Percentiles rank a stretch among this genome's conserved stretches.
phyloP scores from a whole-genome alignment of 2,329 filamentous ascomycete genomes.

The Trichoderma endophyticum region DNA sequence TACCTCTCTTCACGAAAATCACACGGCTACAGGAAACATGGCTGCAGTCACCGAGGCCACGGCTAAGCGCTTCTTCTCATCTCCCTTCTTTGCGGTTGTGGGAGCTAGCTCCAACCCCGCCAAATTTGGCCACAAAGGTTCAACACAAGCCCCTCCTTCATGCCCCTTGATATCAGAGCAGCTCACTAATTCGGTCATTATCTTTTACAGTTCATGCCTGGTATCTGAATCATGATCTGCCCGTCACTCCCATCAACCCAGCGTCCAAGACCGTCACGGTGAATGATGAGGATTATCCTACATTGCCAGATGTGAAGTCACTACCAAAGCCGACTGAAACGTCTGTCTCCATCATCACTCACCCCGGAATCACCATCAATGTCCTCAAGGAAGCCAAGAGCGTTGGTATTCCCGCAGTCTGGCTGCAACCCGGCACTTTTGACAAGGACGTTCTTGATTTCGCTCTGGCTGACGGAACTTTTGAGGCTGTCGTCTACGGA shows the following conservation, averaged over 20 bases:
- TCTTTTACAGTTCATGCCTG: slow-evolving; percentile 71
- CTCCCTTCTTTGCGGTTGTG: slow-evolving; percentile 78
- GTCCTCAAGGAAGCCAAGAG: slow-evolving; percentile 74
- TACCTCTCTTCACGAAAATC: neutral
- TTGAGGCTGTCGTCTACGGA: slow-evolving; percentile 66
- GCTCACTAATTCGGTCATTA: neutral
- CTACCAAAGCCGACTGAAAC: slow-evolving; percentile 67
- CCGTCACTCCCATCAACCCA: slow-evolving; percentile 83
- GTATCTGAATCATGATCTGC: slow-evolving; percentile 75
- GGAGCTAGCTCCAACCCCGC: slow-evolving; percentile 80
- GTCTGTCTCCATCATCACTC: slow-evolving; percentile 82
- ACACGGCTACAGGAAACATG: neutral
- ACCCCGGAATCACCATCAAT: slow-evolving; percentile 70
- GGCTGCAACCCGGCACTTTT: slow-evolving; percentile 88
- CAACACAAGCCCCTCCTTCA: neutral
- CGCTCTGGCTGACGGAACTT: slow-evolving; percentile 58
- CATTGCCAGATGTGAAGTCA: slow-evolving; percentile 61
- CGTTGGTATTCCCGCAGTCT: slow-evolving; percentile 70
- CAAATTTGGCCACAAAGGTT: slow-evolving; percentile 89
- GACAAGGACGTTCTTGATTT: slow-evolving; percentile 71
- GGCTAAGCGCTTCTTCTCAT: slow-evolving; percentile 75
- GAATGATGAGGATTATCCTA: slow-evolving; percentile 53
- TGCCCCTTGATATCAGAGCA: neutral
- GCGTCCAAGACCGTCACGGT: slow-evolving; percentile 62
- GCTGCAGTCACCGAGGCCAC: slow-evolving; percentile 60